Percentiles rank a stretch among this genome's conserved stretches.
These are phyloP conservation scores for Pouteria campechiana DNA, from an alignment of 179 eudicot genomes.

Conservation along the genomic window DNA sequence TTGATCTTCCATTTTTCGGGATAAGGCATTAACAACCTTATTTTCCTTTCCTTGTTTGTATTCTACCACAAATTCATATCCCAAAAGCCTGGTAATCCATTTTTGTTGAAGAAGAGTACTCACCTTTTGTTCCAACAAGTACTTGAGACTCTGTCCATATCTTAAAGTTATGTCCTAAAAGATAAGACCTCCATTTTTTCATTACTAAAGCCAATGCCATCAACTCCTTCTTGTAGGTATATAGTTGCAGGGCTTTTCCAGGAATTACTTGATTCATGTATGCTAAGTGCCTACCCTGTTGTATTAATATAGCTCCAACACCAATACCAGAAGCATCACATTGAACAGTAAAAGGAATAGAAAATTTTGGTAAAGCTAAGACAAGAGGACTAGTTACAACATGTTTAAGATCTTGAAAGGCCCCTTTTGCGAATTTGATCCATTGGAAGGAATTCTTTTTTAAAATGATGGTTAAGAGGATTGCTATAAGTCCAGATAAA, in stretches of 20 bases:
- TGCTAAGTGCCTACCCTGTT: not conserved
- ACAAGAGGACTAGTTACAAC: not conserved
- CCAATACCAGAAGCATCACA: not conserved
- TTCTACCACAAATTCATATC: too few relatives aligned
- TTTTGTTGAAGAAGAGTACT: too few relatives aligned
- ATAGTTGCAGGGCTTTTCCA: not conserved
- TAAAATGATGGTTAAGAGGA: not conserved
- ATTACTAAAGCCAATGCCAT: not conserved
- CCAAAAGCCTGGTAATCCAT: too few relatives aligned
- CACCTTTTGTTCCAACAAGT: not conserved
- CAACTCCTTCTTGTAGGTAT: slow-evolving; percentile 4
- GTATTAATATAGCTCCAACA: slow-evolving; percentile 5
- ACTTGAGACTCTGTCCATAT: not conserved
- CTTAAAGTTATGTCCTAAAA: not conserved
- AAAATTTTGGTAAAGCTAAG: slow-evolving; percentile 3
- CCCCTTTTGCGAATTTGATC: not conserved
- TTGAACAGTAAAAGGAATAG: not conserved
- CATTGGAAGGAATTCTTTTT: not conserved
- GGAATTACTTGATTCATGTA: not conserved
- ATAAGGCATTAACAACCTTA: too few relatives aligned
- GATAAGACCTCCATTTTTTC: not conserved
- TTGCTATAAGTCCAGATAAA: not conserved
- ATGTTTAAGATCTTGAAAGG: not conserved
- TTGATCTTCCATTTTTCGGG: too few relatives aligned
- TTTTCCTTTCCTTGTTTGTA: too few relatives aligned